These are phyloP conservation scores for Crucibulum laeve DNA, from an alignment of 768 basidiomycete species.

Conservation along the genomic window DNA sequence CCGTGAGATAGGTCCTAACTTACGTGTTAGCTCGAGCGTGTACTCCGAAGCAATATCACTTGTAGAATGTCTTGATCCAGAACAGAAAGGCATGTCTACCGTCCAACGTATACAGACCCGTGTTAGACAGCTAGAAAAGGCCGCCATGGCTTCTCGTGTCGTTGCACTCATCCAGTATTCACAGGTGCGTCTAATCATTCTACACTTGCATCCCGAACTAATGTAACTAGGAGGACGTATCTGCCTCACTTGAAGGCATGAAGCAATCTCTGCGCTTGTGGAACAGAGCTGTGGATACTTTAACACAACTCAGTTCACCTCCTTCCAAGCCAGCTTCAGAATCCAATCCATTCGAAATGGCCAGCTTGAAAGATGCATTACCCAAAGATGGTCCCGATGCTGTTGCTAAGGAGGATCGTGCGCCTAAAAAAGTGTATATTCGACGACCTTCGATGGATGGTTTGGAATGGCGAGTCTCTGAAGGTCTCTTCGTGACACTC, in stretches of 20 bases:
- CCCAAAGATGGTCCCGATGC: constrained; percentile 19
- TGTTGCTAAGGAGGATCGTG: constrained; percentile 12
- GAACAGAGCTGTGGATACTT: constrained; percentile 72
- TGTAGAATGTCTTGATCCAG: constrained; percentile 32
- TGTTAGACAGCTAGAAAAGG: constrained; percentile 57
- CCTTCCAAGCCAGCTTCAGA: constrained; percentile 22
- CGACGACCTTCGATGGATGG: constrained; percentile 40
- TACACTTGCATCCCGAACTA: constrained; percentile 1
- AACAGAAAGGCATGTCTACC: constrained; percentile 47
- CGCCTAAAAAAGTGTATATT: constrained; percentile 21
- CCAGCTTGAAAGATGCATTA: constrained; percentile 36
- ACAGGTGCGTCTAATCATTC: constrained; percentile 37
- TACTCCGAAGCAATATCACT: constrained; percentile 60
- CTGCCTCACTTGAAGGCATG: constrained; percentile 50
- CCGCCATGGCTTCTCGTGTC: constrained; percentile 67
- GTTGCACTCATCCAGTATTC: constrained; percentile 67
- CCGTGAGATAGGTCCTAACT: background rate
- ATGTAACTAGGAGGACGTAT: constrained; percentile 57
- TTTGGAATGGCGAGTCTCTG: constrained; percentile 73
- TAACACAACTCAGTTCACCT: constrained; percentile 56
- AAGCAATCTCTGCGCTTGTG: constrained; percentile 74
- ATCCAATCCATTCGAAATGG: constrained; percentile 57
- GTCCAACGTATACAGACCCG: constrained; percentile 55
- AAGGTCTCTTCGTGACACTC: constrained; percentile 63
- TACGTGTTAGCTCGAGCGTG: constrained; percentile 32